Evolutionary conservation across 345 rosid genomes (phyloP).

Genomic region (Gossypium anomalum): DNA sequence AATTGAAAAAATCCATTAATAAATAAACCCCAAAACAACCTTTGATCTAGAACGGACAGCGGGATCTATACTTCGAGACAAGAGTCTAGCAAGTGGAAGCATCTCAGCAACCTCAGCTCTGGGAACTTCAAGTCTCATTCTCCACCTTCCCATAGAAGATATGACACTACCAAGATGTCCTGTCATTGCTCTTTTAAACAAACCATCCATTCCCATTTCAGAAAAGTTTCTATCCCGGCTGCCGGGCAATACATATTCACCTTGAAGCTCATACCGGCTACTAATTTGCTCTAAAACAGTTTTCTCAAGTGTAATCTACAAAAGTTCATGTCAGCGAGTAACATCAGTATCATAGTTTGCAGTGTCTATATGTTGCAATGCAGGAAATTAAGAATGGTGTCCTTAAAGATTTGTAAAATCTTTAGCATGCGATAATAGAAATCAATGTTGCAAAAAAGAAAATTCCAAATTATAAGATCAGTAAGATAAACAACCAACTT

Average conservation of each 20-base stretch:
- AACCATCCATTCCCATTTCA: slow-evolving; percentile 66
- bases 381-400: not conserved
- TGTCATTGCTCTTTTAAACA: slow-evolving; percentile 86
- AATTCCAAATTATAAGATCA: not conserved
- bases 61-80: slow-evolving; percentile 96
- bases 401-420: not conserved
- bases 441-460: not conserved
- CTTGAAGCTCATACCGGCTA: slow-evolving; percentile 98
- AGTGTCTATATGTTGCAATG: slow-evolving; percentile 1
- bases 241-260: slow-evolving; percentile 97
- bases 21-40: slow-evolving; percentile 43
- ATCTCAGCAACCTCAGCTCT: slow-evolving; percentile 97
- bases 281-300: slow-evolving; percentile 80
- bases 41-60: slow-evolving; percentile 93
- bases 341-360: slow-evolving; percentile 25
- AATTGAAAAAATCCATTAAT: slow-evolving; percentile 1
- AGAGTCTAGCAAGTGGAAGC: slow-evolving; percentile 98
- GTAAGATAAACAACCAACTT: not conserved
- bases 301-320: slow-evolving; percentile 89
- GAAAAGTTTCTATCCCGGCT: slow-evolving; percentile 73
- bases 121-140: slow-evolving; percentile 99
- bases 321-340: slow-evolving; percentile 14
- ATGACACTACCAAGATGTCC: slow-evolving; percentile 94
- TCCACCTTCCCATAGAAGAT: slow-evolving; percentile 99
- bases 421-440: slow-evolving; percentile 3